Evolutionary conservation across 75 land plant species (phyloP), one percentile per base, ranked within the genome.

Genomic region (Cupressus sempervirens): DNA sequence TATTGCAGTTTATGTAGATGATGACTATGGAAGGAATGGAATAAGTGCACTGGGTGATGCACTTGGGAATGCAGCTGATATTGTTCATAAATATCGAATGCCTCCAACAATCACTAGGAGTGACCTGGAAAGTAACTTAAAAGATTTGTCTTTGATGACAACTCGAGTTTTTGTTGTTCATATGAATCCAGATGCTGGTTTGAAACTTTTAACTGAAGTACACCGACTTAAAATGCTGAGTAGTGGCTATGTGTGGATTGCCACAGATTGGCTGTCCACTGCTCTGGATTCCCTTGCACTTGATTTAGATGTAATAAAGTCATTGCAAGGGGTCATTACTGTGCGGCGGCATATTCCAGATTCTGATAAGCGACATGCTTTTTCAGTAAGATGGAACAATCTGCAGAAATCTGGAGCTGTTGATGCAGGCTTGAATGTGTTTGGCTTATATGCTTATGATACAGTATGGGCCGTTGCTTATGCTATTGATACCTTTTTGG

Each of bases 141-240:
- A 91, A 29, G 87, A 89, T 74, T 86, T 97, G 82, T 86, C 93
- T 15, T 84, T 90, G 82, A 75, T 91, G 93, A 94, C 93, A 87
- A 92, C 98, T 43, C 88, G 96, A 43, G 84, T 97, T 29, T 90
- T 93, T 85, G 93, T 97, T 68, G 86, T 97, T 4, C 97, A 95
- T 86, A 85, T 90, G 84, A 85, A 92, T 83, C 88, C 90, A 20
- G 85, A 65, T 32, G 18, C 81, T 3, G 97, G 91, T 30, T 77
- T 84, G 45, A 30, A 20, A 83, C 34, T 93, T 54, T 89, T 94
- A n/a, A 74, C 87, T 15, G 92, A 86, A 76, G 96, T 94, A 38
- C 72, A 85, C 0, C 75, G 87, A 84, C 91, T 90, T 85, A 86
- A 87, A 30, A 94, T 94, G 96, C 81, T 93, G 92, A 86, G 72